Evolutionary conservation across 108 stramenopile genomes (phyloP).

Genomic region (Skeletonema marinoi): DNA sequence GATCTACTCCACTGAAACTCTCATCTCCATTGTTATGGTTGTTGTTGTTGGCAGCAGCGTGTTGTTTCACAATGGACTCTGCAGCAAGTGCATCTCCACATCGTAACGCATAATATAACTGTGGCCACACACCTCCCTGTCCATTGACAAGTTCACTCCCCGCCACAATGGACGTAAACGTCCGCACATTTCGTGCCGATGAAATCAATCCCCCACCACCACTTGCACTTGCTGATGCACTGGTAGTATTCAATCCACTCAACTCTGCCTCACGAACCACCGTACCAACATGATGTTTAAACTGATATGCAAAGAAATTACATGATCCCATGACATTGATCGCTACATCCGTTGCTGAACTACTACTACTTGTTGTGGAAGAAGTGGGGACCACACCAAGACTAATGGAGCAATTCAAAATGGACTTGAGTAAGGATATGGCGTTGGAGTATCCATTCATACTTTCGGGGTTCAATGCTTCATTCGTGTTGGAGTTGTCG

Average conservation of each 20-base stretch:
- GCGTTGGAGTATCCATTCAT: conserved; percentile 32
- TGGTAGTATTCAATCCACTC: neutral
- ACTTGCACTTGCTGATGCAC: neutral
- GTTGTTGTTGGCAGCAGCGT: neutral
- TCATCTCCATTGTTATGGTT: neutral
- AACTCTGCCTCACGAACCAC: conserved; percentile 30
- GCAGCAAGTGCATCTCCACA: conserved; percentile 24
- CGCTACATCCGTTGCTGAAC: conserved; percentile 1
- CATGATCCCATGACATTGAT: conserved; percentile 18
- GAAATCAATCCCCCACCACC: neutral
- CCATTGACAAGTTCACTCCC: conserved; percentile 28
- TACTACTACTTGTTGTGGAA: neutral
- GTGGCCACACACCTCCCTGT: conserved; percentile 32
- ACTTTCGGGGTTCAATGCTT: neutral
- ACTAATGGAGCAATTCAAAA: conserved; percentile 12
- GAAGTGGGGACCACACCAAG: neutral
- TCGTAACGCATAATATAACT: conserved; percentile 26
- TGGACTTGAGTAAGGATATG: conserved; percentile 19
- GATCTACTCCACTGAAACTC: conserved; percentile 20
- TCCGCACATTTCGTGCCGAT: conserved; percentile 16
- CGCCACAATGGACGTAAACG: conserved; percentile 28
- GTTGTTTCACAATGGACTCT: conserved; percentile 10
- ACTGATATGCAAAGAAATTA: conserved; percentile 37
- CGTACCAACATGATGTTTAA: conserved; percentile 19
- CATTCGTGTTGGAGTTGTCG: neutral